A percentile compares a stretch with the other conserved stretches of the same genome.
Evolutionary conservation across 2,329 filamentous ascomycete species (phyloP).

Genomic region (Nemania abortiva): DNA sequence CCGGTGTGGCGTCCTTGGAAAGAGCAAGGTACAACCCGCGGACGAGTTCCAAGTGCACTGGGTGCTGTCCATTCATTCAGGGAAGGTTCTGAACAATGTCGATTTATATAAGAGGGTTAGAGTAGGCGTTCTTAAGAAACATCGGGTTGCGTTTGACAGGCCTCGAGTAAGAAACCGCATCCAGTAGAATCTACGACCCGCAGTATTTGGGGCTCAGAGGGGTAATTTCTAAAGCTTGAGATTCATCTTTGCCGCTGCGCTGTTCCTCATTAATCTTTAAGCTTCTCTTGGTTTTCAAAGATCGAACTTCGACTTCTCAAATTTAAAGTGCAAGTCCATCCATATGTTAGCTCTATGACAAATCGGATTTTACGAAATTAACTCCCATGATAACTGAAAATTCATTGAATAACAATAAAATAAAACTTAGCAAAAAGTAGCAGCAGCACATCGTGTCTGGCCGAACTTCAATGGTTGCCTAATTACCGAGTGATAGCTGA

Average conservation of each 20-base stretch:
- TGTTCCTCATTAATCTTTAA: too few relatives aligned
- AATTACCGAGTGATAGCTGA: background rate
- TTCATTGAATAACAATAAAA: too few relatives aligned
- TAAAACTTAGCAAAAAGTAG: too few relatives aligned
- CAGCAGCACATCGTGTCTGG: background rate
- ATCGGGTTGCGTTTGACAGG: conserved; percentile 11
- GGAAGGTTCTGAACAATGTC: background rate
- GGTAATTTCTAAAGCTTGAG: too few relatives aligned
- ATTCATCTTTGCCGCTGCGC: too few relatives aligned
- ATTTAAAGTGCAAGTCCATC: too few relatives aligned
- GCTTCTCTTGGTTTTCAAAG: too few relatives aligned
- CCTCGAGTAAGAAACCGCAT: conserved; percentile 5
- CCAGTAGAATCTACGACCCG: background rate
- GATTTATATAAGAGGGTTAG: conserved; percentile 12
- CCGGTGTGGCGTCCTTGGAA: conserved; percentile 15
- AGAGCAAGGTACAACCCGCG: background rate
- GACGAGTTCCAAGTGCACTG: background rate
- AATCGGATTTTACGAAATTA: too few relatives aligned
- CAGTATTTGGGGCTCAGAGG: too few relatives aligned
- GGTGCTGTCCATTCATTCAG: conserved; percentile 6
- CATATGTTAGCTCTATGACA: too few relatives aligned
- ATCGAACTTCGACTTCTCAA: too few relatives aligned
- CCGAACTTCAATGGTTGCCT: background rate
- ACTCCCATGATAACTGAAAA: too few relatives aligned
- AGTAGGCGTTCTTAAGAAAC: conserved; percentile 9